Evolutionary conservation across 2,329 filamentous ascomycete species (phyloP), one percentile per base, ranked within the genome.

Genomic region (Cercospora sp.): DNA sequence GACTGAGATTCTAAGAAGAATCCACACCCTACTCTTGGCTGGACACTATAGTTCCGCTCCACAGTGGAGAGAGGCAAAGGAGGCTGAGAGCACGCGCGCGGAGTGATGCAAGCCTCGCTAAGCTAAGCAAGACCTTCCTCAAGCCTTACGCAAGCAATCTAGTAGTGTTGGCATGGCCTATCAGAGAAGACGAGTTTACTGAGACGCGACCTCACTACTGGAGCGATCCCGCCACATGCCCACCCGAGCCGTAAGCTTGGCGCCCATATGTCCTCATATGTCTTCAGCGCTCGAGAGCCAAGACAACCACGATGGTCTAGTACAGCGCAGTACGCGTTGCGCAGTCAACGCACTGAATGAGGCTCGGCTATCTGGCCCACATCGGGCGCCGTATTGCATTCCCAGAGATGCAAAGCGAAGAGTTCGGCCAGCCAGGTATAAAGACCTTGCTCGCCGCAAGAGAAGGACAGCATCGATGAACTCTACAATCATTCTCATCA

Each of bases 401-500:
- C 6, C 13, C 8, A 12, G 18, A 18, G 8, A 16, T 16, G 40
- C 16, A 45, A 12, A 18, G 13, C 0, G 13, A 45, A 18, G 13
- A 45, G n/a, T 18, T 45, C 9, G 40, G 18, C 6, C 3, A 12
- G 40, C 7, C 40, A 45, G 13, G 40, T 45, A 45, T 45, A 45
- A 43, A 45, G n/a, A 6, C 3, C n/a, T 18, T 6, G n/a, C 40
- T 45, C 32, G 40, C 40, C 40, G 40, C 40, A 18, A 18, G 18
- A 12, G 26, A 12, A n/a, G 57, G 18, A 43, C 8, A 21, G 12
- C 34, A 61, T 45, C 59, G 49, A 61, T 61, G 34, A 30, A 61
- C 21, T 26, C 55, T n/a, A 13, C 63, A 5, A 60, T 66, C 26
- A 21, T 61, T 37, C 55, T 51, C 26, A 24, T 53, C 21, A 66